These are phyloP conservation scores for Kodamaea hsintzibuensis DNA, from an alignment of 805 yeast genomes.

Conservation along the genomic window DNA sequence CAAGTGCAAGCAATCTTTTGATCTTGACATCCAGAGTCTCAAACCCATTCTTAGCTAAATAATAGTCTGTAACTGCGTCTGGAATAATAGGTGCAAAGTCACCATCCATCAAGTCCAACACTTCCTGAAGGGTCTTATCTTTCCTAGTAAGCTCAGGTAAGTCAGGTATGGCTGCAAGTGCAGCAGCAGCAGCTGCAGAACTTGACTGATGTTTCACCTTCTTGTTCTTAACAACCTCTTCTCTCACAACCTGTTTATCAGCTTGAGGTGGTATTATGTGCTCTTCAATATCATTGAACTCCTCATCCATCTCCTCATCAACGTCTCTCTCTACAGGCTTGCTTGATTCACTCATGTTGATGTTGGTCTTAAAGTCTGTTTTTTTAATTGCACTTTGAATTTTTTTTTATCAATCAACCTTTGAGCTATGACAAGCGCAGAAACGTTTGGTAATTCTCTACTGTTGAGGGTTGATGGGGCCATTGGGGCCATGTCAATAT, in stretches of 20 bases:
- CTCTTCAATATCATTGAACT: slow-evolving; percentile 23
- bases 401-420: slow-evolving; percentile 6
- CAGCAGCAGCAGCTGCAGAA: slow-evolving; percentile 10
- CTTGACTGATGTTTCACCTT: slow-evolving; percentile 3
- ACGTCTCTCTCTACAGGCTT: background rate
- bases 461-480: slow-evolving; percentile 88
- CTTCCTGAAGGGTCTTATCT: slow-evolving; percentile 81
- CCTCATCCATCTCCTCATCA: slow-evolving; percentile 23
- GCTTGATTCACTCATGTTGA: background rate
- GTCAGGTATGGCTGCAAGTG: slow-evolving; percentile 37
- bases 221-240: slow-evolving; percentile 5
- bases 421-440: slow-evolving; percentile 36
- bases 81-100: slow-evolving; percentile 92
- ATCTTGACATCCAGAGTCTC: slow-evolving; percentile 70
- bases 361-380: background rate
- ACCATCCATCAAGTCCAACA: slow-evolving; percentile 79
- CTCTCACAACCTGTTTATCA: background rate
- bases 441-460: slow-evolving; percentile 78
- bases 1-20: slow-evolving; percentile 84
- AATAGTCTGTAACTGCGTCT: slow-evolving; percentile 93
- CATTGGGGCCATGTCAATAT: slow-evolving; percentile 84
- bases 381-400: background rate
- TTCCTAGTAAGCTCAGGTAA: slow-evolving; percentile 71
- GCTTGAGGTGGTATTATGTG: slow-evolving; percentile 8
- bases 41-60: slow-evolving; percentile 81